A percentile compares a stretch with the other conserved stretches of the same genome.
phyloP scores from a whole-genome alignment of 371 early-diverging fungal species.

The Globomyces sp. region DNA sequence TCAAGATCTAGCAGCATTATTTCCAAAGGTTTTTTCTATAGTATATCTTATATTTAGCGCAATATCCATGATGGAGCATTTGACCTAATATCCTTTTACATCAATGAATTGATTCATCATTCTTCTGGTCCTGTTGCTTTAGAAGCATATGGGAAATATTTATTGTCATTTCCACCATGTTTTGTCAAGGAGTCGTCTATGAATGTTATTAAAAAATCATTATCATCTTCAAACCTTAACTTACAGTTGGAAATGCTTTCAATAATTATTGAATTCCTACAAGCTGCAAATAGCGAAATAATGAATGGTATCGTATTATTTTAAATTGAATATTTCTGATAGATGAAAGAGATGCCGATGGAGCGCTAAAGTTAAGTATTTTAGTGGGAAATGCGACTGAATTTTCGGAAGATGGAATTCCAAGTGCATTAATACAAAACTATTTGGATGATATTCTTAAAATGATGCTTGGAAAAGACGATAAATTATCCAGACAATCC shows the following conservation, averaged over 20 bases:
- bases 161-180: too few species aligned
- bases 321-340: too few species aligned
- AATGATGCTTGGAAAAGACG: constrained; percentile 58
- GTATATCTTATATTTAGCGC: too few species aligned
- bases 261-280: not conserved
- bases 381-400: constrained; percentile 77
- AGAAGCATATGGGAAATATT: too few species aligned
- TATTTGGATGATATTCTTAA: constrained; percentile 69
- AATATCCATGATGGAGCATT: too few species aligned
- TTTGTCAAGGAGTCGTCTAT: not conserved
- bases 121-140: too few species aligned
- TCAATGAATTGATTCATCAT: too few species aligned
- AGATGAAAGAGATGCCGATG: not conserved
- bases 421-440: constrained; percentile 80
- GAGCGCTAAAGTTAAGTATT: constrained; percentile 61
- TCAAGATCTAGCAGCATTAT: too few species aligned
- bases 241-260: not conserved
- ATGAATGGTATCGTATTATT: not conserved
- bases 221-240: not conserved
- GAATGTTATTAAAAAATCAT: not conserved
- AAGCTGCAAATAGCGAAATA: constrained; percentile 43
- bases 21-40: too few species aligned
- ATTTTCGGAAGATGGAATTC: constrained; percentile 79
- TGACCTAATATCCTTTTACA: too few species aligned
- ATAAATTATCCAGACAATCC: constrained; percentile 55